phyloP scores from a whole-genome alignment of 768 basidiomycete species.

The Termitomyces sp. region DNA sequence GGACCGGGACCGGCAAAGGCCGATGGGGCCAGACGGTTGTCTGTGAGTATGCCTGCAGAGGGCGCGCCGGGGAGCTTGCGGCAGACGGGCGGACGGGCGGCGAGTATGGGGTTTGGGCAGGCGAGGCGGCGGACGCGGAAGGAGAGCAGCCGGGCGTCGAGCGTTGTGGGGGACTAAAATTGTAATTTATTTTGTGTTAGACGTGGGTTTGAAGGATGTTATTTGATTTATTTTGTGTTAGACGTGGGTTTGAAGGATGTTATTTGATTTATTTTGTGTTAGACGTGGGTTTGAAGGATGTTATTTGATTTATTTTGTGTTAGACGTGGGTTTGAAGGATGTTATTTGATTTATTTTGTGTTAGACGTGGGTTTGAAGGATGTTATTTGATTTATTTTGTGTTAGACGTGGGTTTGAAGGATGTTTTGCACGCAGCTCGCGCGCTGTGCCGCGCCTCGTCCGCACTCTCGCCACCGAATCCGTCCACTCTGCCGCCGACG shows the following conservation, averaged over 20 bases:
- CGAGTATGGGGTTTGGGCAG: slow-evolving; percentile 13
- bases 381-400: too few species aligned
- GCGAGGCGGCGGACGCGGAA: background rate
- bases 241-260: too few species aligned
- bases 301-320: too few species aligned
- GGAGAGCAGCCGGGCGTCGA: background rate
- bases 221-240: too few species aligned
- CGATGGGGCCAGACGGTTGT: slow-evolving; percentile 1
- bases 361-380: too few species aligned
- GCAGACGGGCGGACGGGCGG: slow-evolving; percentile 18
- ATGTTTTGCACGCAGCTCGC: slow-evolving; percentile 2
- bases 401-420: too few species aligned
- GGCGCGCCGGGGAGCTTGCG: slow-evolving; percentile 7
- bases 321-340: too few species aligned
- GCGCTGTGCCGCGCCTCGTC: slow-evolving; percentile 16
- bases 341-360: too few species aligned
- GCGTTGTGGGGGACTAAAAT: background rate
- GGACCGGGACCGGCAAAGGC: slow-evolving; percentile 31
- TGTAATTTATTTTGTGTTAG: too few species aligned
- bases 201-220: too few species aligned
- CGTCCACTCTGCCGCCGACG: slow-evolving; percentile 24
- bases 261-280: too few species aligned
- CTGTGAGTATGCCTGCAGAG: background rate
- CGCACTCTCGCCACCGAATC: slow-evolving; percentile 42
- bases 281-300: too few species aligned